A percentile compares a stretch with the other conserved stretches of the same genome.
Conservation (phyloP, 2,329 filamentous ascomycete species). For the Fusarium sp. region DNA sequence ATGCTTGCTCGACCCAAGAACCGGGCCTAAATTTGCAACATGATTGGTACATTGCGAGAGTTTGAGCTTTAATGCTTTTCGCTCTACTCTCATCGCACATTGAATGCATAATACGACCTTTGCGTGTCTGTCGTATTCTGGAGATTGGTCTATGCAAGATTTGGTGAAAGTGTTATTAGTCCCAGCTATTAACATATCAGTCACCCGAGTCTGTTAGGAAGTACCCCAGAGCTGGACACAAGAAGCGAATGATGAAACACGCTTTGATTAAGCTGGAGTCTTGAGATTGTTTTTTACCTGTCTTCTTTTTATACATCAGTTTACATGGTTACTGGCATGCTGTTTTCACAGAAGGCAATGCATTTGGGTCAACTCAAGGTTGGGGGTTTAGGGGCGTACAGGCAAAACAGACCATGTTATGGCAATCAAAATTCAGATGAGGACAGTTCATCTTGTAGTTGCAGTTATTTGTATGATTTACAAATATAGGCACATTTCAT, state of each 20-base stretch:
- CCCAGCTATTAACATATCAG: constrained; percentile 8
- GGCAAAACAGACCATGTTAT: constrained; percentile 44
- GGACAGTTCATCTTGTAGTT: constrained; percentile 33
- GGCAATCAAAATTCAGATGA: constrained; percentile 42
- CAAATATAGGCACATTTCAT: constrained; percentile 8
- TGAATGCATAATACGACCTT: constrained; percentile 43
- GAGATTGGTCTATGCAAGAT: neutral
- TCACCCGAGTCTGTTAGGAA: constrained; percentile 1
- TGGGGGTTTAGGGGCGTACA: constrained; percentile 42
- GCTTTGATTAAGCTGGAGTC: constrained; percentile 47
- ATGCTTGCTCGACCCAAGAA: constrained; percentile 72
- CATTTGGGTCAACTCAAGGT: constrained; percentile 35
- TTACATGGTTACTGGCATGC: constrained; percentile 29
- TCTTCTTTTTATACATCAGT: constrained; percentile 33
- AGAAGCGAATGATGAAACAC: constrained; percentile 38
- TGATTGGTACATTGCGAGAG: neutral
- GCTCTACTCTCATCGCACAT: constrained; percentile 10
- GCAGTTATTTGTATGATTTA: constrained; percentile 29
- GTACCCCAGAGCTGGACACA: constrained; percentile 10
- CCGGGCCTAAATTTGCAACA: constrained; percentile 56
- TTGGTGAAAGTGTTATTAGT: constrained; percentile 8
- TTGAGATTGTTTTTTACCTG: constrained; percentile 46
- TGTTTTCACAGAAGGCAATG: constrained; percentile 30
- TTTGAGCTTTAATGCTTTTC: neutral
- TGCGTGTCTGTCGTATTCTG: constrained; percentile 12